phyloP scores from a whole-genome alignment of 805 yeast species.

The Osmozyma mogii region DNA sequence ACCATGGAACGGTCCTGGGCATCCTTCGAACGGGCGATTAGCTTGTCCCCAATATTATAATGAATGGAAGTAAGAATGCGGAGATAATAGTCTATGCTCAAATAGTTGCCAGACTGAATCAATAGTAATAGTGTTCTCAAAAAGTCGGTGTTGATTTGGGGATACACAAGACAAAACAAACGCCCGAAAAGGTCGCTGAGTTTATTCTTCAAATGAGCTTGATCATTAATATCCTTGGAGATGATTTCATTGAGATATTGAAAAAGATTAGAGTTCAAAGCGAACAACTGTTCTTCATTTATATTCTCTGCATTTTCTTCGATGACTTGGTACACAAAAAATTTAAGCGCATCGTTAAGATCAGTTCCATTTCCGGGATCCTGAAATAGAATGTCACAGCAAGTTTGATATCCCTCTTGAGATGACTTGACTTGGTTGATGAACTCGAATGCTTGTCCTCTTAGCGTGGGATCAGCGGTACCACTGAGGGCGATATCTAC shows the following conservation, averaged over 20 bases:
- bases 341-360: constrained; percentile 49
- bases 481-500: constrained; percentile 76
- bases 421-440: constrained; percentile 47
- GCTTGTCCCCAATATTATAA: constrained; percentile 88
- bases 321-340: constrained; percentile 64
- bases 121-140: constrained; percentile 22
- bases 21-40: constrained; percentile 62
- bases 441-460: constrained; percentile 46
- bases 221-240: constrained; percentile 23
- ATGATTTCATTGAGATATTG: constrained; percentile 28
- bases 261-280: constrained; percentile 43
- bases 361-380: constrained; percentile 8
- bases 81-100: constrained; percentile 56
- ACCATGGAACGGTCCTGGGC: constrained; percentile 56
- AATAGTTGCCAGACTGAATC: constrained; percentile 12
- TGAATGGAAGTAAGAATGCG: constrained; percentile 72
- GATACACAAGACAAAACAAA: constrained; percentile 29
- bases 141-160: constrained; percentile 24
- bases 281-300: constrained; percentile 35
- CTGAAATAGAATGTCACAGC: constrained; percentile 39
- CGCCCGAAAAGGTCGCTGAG: constrained; percentile 26
- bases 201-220: constrained; percentile 29
- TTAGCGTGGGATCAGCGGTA: constrained; percentile 47
- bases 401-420: constrained; percentile 47
- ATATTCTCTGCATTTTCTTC: constrained; percentile 46